Base-by-base conservation (phyloP, 225 moss, liverwort and hornwort genomes). In the Marchantia polymorpha region DNA sequence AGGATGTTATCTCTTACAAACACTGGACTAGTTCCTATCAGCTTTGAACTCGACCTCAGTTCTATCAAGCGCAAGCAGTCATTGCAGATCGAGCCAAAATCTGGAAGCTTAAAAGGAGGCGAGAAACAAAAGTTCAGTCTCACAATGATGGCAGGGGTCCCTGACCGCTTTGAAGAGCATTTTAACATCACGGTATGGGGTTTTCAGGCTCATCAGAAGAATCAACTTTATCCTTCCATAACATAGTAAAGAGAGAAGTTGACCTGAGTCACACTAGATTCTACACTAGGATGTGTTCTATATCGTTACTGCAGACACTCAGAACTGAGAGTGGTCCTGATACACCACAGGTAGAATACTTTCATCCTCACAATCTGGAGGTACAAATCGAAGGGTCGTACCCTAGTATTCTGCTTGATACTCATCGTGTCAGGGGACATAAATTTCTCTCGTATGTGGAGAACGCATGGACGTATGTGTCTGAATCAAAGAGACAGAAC, bases 351-450 rank as follows among this genome's bases (percentile, higher is more conserved):
- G 87, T 91, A 74, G 92, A 91, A 15, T 92, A 96, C 81, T 94
- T 92, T 88, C 82, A 84, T 69, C 91, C 96, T 20, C 83, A 91
- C 0, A 85, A 79, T 64, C 77, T 92, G 48, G 86, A 81, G 31
- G 7, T 92, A 23, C 56, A 80, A 64, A 90, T 94, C 64, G 96
- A 96, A 82, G 96, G 96, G 9, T 87, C 90, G 46, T 96, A 96
- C 76, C 96, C 96, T 66, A 91, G 89, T 75, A 81, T 96, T 77
- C 89, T 89, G 84, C 86, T 96, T 71, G 92, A 92, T 25, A 54
- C 91, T 73, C 86, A 86, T 20, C 90, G 96, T 46, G 81, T 96
- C 0, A 75, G 94, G 0, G 90, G 91, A 74, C 78, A 88, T n/a
- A 83, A 89, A 71, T 96, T 96, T 84, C 47, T 96, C 8, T 87